A percentile compares a stretch with the other conserved stretches of the same genome.
Evolutionary conservation across 768 basidiomycete genomes (phyloP).

Genomic region (Pseudohyphozyma bogoriensis): DNA sequence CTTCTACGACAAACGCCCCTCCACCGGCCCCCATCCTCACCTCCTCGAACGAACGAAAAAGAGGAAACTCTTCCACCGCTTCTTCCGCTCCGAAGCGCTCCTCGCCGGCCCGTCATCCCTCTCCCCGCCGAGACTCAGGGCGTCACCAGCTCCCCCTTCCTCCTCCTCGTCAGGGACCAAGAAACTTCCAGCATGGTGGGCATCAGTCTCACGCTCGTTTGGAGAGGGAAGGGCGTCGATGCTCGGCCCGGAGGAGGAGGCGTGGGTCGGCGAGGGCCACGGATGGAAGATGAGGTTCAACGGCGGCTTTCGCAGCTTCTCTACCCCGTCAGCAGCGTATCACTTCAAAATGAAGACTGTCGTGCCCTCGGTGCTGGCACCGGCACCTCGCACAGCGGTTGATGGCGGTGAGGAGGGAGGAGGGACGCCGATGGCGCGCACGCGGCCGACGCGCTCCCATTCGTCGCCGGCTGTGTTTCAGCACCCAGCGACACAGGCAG

Average conservation of each 20-base stretch:
- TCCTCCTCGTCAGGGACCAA: not conserved
- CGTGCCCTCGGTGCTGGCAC: not conserved
- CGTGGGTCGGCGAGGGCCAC: slow-evolving; percentile 1
- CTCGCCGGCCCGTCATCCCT: not conserved
- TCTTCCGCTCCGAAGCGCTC: not conserved
- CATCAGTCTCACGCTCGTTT: not conserved
- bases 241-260: not conserved
- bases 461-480: not conserved
- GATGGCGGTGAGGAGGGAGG: not conserved
- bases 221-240: not conserved
- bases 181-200: not conserved
- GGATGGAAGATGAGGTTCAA: not conserved
- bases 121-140: not conserved
- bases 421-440: not conserved
- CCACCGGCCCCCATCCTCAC: not conserved
- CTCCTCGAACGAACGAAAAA: not conserved
- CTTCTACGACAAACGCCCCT: not conserved
- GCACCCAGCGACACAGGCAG: not conserved
- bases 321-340: no score
- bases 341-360: no score
- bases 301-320: not conserved
- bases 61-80: slow-evolving; percentile 1
- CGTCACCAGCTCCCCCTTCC: not conserved
- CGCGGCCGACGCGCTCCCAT: not conserved
- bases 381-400: no score